phyloP scores from a whole-genome alignment of 176 grass and related monocot species.

The Oryza longistaminata region DNA sequence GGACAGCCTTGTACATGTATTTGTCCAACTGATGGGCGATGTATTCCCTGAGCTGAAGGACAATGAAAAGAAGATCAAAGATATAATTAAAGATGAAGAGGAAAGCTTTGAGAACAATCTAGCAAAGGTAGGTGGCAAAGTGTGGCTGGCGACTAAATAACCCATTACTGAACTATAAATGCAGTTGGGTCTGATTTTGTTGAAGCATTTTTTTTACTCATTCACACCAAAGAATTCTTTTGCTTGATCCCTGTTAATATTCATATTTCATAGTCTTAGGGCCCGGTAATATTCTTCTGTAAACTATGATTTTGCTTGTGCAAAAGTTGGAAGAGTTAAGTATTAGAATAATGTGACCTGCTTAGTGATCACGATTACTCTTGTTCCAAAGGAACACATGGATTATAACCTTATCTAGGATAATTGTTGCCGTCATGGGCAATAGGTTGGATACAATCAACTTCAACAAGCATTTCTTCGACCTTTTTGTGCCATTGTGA shows the following conservation, averaged over 20 bases:
- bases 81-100: conserved; percentile 92
- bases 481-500: not conserved
- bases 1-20: conserved; percentile 78
- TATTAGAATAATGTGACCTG: not conserved
- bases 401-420: not conserved
- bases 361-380: not conserved
- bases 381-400: not conserved
- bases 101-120: conserved; percentile 96
- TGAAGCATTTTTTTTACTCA: too few relatives aligned
- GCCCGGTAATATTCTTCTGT: not conserved
- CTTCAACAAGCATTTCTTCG: not conserved
- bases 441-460: not conserved
- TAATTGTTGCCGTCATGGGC: not conserved
- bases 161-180: not conserved
- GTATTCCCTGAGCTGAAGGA: conserved; percentile 85
- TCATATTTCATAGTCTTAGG: not conserved
- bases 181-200: not conserved
- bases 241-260: too few relatives aligned
- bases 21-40: conserved; percentile 84
- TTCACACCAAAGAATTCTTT: too few relatives aligned
- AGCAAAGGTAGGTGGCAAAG: conserved; percentile 56
- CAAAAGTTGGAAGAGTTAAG: not conserved
- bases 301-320: not conserved
- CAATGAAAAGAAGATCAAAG: conserved; percentile 71
- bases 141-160: too few relatives aligned